phyloP scores from a whole-genome alignment of 805 yeast genomes.

The Saccharomyces eubayanus region DNA sequence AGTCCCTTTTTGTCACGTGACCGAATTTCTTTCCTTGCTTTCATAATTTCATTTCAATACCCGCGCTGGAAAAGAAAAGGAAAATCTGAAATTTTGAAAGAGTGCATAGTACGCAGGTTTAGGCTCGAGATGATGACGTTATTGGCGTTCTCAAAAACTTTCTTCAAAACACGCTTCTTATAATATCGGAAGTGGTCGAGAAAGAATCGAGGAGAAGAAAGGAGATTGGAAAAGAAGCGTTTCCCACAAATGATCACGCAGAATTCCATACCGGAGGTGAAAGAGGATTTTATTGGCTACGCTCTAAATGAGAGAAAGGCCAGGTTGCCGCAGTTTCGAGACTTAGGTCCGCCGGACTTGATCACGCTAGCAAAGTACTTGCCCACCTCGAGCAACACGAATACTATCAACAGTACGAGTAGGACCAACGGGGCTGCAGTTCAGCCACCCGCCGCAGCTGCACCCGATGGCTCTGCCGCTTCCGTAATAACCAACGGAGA shows the following conservation, averaged over 20 bases:
- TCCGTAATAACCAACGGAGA: conserved; percentile 5
- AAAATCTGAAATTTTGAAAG: not conserved
- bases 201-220: not conserved
- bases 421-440: too few relatives aligned
- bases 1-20: not conserved
- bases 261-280: conserved; percentile 58
- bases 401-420: not conserved
- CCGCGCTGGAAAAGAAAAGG: not conserved
- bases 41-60: not conserved
- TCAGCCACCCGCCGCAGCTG: conserved; percentile 1
- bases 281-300: conserved; percentile 50
- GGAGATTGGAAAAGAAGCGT: not conserved
- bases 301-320: conserved; percentile 58
- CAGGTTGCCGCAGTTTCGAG: conserved; percentile 49
- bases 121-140: not conserved
- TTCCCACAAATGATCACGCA: conserved; percentile 34
- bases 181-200: not conserved
- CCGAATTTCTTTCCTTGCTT: not conserved
- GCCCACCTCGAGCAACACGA: conserved; percentile 15
- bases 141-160: not conserved
- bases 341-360: conserved; percentile 67
- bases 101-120: not conserved
- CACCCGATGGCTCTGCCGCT: conserved; percentile 2
- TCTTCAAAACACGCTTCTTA: not conserved
- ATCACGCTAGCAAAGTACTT: conserved; percentile 34